Percentiles rank a stretch among this genome's conserved stretches.
Evolutionary conservation across 768 basidiomycete species (phyloP).

Genomic region (Termitomyces sp.): DNA sequence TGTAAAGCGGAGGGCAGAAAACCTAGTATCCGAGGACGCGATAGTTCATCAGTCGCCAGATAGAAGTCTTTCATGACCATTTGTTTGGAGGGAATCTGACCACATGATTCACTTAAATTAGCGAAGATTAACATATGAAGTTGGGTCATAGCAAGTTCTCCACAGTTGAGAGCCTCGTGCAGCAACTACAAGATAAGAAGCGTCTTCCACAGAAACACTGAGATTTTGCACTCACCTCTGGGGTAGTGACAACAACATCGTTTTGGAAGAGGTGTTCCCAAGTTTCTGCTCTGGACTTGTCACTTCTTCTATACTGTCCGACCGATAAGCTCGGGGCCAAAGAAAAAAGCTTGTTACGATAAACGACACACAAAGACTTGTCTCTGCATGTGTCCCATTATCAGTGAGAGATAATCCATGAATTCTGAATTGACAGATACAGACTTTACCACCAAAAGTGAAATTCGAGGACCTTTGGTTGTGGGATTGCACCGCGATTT

Average conservation of each 20-base stretch:
- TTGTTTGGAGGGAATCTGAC: conserved; percentile 30
- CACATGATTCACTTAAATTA: conserved; percentile 28
- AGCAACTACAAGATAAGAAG: conserved; percentile 26
- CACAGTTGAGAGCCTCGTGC: conserved; percentile 29
- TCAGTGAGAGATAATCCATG: neutral
- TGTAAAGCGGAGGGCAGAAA: conserved; percentile 17
- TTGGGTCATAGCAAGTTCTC: conserved; percentile 36
- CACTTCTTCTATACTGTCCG: neutral
- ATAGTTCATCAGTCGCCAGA: conserved; percentile 24
- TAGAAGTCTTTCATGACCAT: conserved; percentile 43
- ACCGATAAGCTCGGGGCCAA: neutral
- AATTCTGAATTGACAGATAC: neutral
- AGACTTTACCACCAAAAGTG: neutral
- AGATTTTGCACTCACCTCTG: conserved; percentile 25
- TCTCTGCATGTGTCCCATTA: neutral
- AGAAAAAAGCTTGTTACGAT: neutral
- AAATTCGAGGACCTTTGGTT: neutral
- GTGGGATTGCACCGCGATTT: neutral
- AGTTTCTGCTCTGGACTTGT: neutral
- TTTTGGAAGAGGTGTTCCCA: neutral
- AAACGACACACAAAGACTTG: neutral
- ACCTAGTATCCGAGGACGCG: conserved; percentile 37
- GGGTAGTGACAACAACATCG: conserved; percentile 17
- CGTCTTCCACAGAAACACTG: neutral
- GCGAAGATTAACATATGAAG: conserved; percentile 37